Base-by-base conservation (phyloP, 164 flowering plant species). In the Vitis labrusca region DNA sequence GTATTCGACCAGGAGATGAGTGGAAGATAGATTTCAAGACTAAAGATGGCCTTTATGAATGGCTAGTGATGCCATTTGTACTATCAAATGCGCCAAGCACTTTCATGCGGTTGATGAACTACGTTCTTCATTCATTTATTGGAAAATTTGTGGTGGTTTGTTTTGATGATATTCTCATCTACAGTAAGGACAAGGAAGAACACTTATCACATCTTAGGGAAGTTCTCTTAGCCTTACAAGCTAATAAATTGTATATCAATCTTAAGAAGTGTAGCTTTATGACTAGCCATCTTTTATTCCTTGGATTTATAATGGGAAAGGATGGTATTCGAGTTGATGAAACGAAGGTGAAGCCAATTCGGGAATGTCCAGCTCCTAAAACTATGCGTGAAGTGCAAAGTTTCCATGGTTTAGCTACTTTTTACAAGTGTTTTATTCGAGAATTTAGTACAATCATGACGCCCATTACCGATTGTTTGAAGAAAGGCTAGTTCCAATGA, bases 231-330 rank as follows among this genome's bases (percentile, higher is more conserved):
- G 19, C 61, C 3, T 7, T 69, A 8, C 10, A 16, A 2, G 58
- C 61, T 4, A 61, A 61, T 19, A 48, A 23, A 11, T 10, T 60
- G 9, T 59, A 59, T 32, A 19, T 60, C 23, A 47, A 69, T 13
- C 14, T 59, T 2, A 69, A 69, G 48, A 69, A 69, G 58, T 60
- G 57, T 51, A 8, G 16, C 17, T 65, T 65, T 15, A 27, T 51
- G n/a, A 51, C 59, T 10, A 2, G 1, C 10, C 19, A 51, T 3
- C 47, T 65, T 2, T 8, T 64, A 17, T 64, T 50, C 23, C 50
- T 64, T 53, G 67, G 56, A 11, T 64, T 49, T 17, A 47, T 64
- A 15, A 53, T 64, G 13, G 6, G 55, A 5, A 54, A 12, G 19
- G 55, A 15, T 10, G 67, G 44, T 2, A 50, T 64, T 23, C 17